Base-by-base conservation (phyloP, 2,329 filamentous ascomycete genomes). In the Botrytis pseudocinerea region DNA sequence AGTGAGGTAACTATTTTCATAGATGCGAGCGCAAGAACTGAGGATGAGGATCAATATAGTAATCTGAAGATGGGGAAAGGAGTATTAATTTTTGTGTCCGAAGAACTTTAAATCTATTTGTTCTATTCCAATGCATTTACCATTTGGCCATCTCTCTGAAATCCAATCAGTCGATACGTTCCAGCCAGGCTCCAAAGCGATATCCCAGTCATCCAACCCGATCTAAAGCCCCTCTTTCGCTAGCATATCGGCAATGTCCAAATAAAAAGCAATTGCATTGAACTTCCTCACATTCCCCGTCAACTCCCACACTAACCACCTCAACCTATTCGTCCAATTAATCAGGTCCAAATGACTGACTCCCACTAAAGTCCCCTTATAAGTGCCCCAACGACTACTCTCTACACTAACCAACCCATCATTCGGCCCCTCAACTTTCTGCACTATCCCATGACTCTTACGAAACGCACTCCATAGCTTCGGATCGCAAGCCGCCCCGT, bases 241-340 rank as follows among this genome's bases (percentile, higher is more conserved):
- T 68, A 93, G 82, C 91, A 92, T 93, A 78, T 93, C 88, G 18
- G 86, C 87, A 78, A 92, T 88, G 74, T 87, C 88, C 2, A 91
- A 84, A 77, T 92, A 92, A 77, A 92, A 91, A 0, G 90, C 90
- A 73, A 91, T 85, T 3, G 90, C 90, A 78, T 91, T 92, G 77
- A 92, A 92, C 85, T 83, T 84, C 73, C 84, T 85, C 77, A 84
- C 83, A 74, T 85, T 83, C 1, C 89, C 89, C 80, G 86, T 83
- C 72, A 84, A 78, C 66, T 82, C 83, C 84, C 91, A 82, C 60
- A 88, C 78, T 59, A 85, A 85, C 85, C 86, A 91, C 68, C 84
- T 83, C 51, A 91, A 75, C 74, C 87, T 82, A 75, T 91, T 92
- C 48, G 87, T 89, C 90, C 90, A 92, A 80, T 92, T 91, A 76